Percentiles rank a stretch among this genome's conserved stretches.
Conservation (phyloP, 352 stramenopile genomes). For the Phytophthora sansomeana region DNA sequence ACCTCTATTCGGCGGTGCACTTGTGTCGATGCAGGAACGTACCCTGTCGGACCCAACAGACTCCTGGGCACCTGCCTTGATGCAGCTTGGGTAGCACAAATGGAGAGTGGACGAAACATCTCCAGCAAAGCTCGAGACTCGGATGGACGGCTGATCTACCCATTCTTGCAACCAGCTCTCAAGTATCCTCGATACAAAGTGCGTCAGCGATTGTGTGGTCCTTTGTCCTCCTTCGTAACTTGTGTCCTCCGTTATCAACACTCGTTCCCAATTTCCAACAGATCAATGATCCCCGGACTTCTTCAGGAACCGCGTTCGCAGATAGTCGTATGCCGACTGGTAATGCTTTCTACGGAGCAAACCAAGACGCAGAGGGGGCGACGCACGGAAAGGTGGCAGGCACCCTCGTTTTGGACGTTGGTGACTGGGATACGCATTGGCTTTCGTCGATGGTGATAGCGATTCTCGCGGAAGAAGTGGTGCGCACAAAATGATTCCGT, state of each 20-base stretch:
- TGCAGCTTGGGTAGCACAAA: slow-evolving; percentile 38
- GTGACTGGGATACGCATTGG: slow-evolving; percentile 55
- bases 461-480: slow-evolving; percentile 58
- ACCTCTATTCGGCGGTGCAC: no score
- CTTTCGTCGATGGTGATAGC: slow-evolving; percentile 46
- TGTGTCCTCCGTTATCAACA: no score
- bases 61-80: slow-evolving; percentile 56
- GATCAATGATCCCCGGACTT: slow-evolving; percentile 11
- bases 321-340: slow-evolving; percentile 3
- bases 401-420: slow-evolving; percentile 41
- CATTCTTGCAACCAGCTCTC: slow-evolving; percentile 47
- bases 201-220: no score
- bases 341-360: slow-evolving; percentile 31
- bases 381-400: slow-evolving; percentile 24
- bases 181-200: slow-evolving; percentile 28
- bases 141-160: slow-evolving; percentile 36
- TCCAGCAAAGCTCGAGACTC: slow-evolving; percentile 24
- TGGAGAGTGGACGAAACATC: slow-evolving; percentile 26
- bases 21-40: not conserved
- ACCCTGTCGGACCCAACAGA: slow-evolving; percentile 35
- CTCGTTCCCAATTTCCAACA: no score
- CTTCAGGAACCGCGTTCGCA: slow-evolving; percentile 1
- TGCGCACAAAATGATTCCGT: slow-evolving; percentile 8
- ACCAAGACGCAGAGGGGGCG: slow-evolving; percentile 18
- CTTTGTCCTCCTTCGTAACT: no score